Conservation (phyloP, 2,329 filamentous ascomycete species). For the Phoma herbarum region DNA sequence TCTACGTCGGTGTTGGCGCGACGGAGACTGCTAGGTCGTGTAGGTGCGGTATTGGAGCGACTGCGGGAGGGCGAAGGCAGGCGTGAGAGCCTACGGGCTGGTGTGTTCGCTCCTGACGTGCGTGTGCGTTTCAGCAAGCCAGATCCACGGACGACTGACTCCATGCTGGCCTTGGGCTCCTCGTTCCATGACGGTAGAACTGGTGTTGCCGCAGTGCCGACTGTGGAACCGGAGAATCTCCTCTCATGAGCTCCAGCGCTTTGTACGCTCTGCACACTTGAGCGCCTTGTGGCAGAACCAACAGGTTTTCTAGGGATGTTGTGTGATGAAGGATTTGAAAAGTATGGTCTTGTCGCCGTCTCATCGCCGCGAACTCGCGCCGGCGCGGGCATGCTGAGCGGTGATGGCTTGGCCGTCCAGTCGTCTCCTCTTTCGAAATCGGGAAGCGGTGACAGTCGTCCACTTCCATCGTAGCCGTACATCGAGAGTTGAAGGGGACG, state of each 20-base stretch:
- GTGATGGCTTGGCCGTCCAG: conserved; percentile 39
- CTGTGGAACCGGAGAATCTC: conserved; percentile 33
- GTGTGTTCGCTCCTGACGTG: conserved; percentile 36
- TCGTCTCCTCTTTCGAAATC: conserved; percentile 45
- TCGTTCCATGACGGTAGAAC: conserved; percentile 37
- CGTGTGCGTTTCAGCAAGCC: conserved; percentile 37
- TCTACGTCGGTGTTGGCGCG: conserved; percentile 53
- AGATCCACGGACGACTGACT: conserved; percentile 32
- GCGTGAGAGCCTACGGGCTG: conserved; percentile 40
- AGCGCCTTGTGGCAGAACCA: conserved; percentile 38
- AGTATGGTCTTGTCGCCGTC: conserved; percentile 38
- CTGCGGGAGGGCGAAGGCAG: conserved; percentile 46
- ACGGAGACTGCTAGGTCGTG: conserved; percentile 49
- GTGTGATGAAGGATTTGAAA: conserved; percentile 40
- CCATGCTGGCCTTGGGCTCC: conserved; percentile 32
- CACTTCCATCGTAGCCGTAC: conserved; percentile 43
- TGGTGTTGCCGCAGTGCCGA: conserved; percentile 36
- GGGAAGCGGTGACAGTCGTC: conserved; percentile 51
- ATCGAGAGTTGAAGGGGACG: conserved; percentile 53
- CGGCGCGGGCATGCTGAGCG: conserved; percentile 43
- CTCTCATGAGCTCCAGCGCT: conserved; percentile 32
- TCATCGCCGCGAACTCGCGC: conserved; percentile 47
- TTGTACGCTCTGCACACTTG: conserved; percentile 42
- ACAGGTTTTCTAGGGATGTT: conserved; percentile 48
- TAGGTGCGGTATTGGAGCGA: conserved; percentile 48